Percentiles rank a stretch among this genome's conserved stretches.
Conservation (phyloP, 2,329 filamentous ascomycete genomes). For the Huntiella abstrusa region DNA sequence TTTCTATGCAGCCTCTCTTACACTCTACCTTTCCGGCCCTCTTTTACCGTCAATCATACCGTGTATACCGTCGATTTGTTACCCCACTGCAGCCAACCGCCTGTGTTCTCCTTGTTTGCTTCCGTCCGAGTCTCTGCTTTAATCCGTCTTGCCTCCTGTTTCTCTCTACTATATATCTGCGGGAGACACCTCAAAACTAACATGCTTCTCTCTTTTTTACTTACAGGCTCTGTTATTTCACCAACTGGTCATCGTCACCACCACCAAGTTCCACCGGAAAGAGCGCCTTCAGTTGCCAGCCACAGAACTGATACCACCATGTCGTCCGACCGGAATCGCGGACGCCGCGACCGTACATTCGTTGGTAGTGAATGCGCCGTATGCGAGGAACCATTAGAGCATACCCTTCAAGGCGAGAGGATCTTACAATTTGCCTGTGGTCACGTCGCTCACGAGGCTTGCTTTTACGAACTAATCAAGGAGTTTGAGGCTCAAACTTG, state of each 20-base stretch:
- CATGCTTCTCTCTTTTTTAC: not conserved
- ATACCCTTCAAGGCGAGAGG: slow-evolving; percentile 81
- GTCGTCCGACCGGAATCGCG: slow-evolving; percentile 51
- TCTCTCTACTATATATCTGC: not conserved
- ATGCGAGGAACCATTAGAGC: slow-evolving; percentile 90
- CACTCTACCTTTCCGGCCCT: too few species aligned
- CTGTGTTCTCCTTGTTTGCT: not conserved
- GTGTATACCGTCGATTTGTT: too few species aligned
- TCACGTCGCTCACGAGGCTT: slow-evolving; percentile 96
- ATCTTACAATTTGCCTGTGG: slow-evolving; percentile 90
- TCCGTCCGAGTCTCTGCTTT: not conserved
- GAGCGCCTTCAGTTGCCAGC: slow-evolving; percentile 13
- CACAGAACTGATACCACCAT: slow-evolving; percentile 17
- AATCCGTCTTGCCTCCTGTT: not conserved
- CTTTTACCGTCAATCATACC: too few species aligned
- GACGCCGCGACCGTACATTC: slow-evolving; percentile 79
- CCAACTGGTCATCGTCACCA: slow-evolving; percentile 13
- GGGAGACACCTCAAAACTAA: not conserved
- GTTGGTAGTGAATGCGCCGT: slow-evolving; percentile 88
- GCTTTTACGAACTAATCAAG: slow-evolving; percentile 96
- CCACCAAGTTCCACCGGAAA: slow-evolving; percentile 7
- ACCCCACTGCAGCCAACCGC: not conserved
- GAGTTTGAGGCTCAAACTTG: slow-evolving; percentile 90
- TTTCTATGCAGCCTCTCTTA: not conserved
- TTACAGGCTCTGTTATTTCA: slow-evolving; percentile 3